Conservation (phyloP, 768 basidiomycete genomes). For the Rhodocollybia butyracea region DNA sequence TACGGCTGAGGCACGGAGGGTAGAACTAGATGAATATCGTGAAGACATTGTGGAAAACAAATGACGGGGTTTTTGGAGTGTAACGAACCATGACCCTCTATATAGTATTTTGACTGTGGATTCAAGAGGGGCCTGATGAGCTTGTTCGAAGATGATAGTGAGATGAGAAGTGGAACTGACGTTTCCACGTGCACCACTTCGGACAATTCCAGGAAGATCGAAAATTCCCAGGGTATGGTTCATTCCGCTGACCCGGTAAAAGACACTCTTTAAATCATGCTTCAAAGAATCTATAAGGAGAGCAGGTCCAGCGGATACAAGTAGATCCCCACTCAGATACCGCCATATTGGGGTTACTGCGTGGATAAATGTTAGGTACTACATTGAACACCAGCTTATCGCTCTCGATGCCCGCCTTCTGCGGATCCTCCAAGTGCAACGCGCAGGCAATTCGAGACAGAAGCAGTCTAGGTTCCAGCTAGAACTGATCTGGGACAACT, state of each 20-base stretch:
- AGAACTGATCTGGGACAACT: too few species aligned
- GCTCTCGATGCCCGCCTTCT: background rate
- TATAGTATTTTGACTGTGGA: background rate
- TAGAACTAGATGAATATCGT: background rate
- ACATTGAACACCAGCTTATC: background rate
- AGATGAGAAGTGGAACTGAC: constrained; percentile 2
- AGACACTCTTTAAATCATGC: background rate
- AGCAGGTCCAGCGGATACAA: background rate
- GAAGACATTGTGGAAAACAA: background rate
- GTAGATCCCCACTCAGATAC: background rate
- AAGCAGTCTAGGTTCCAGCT: background rate
- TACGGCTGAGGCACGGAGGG: background rate
- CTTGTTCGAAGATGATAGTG: background rate
- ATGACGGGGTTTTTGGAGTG: background rate
- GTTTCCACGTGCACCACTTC: constrained; percentile 6
- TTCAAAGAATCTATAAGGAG: background rate
- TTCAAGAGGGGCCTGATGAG: background rate
- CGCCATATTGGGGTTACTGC: background rate
- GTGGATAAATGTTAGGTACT: too few species aligned
- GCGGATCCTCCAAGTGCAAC: background rate
- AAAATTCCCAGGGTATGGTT: constrained; percentile 1
- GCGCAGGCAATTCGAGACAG: background rate
- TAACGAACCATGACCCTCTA: background rate
- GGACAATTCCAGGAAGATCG: constrained; percentile 3
- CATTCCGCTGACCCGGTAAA: constrained; percentile 8